phyloP scores from a whole-genome alignment of 352 stramenopile genomes.

The Albugo laibachii region DNA sequence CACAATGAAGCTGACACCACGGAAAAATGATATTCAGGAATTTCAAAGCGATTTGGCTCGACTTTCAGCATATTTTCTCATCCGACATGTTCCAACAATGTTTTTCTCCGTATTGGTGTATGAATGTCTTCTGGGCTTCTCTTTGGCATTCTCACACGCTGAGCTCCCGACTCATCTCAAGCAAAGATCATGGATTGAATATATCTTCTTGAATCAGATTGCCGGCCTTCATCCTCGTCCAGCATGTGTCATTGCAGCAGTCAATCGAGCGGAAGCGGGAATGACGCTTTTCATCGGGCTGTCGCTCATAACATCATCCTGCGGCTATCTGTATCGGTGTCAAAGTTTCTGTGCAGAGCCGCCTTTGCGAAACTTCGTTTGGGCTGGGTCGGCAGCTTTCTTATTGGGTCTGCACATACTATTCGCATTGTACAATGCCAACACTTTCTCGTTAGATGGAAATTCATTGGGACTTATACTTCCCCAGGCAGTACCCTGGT shows the following conservation, averaged over 20 bases:
- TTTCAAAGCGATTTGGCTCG: slow-evolving; percentile 34
- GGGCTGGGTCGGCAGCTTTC: slow-evolving; percentile 16
- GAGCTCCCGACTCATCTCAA: slow-evolving; percentile 5
- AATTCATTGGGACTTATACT: slow-evolving; percentile 23
- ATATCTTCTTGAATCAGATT: slow-evolving; percentile 26
- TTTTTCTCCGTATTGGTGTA: slow-evolving; percentile 39
- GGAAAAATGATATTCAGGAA: slow-evolving; percentile 63
- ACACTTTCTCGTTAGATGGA: slow-evolving; percentile 1
- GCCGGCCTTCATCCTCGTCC: slow-evolving; percentile 27
- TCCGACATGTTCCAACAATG: slow-evolving; percentile 41
- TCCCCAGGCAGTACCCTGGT: slow-evolving; percentile 26
- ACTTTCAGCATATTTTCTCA: slow-evolving; percentile 42
- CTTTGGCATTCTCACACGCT: slow-evolving; percentile 13
- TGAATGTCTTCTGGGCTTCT: slow-evolving; percentile 48
- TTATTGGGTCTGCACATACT: slow-evolving; percentile 29
- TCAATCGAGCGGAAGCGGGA: slow-evolving; percentile 50
- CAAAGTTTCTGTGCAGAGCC: slow-evolving; percentile 48
- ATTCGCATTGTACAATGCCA: slow-evolving; percentile 18
- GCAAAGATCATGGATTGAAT: slow-evolving; percentile 35
- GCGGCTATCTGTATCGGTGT: slow-evolving; percentile 51
- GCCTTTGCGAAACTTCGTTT: slow-evolving; percentile 51
- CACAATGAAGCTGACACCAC: slow-evolving; percentile 69
- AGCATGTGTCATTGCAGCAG: slow-evolving; percentile 20
- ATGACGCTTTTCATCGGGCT: slow-evolving; percentile 53
- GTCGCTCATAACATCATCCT: slow-evolving; percentile 45